A percentile compares a stretch with the other conserved stretches of the same genome.
Conservation (phyloP, 1,284 basidiomycete species). For the Irpex rosettiformis region DNA sequence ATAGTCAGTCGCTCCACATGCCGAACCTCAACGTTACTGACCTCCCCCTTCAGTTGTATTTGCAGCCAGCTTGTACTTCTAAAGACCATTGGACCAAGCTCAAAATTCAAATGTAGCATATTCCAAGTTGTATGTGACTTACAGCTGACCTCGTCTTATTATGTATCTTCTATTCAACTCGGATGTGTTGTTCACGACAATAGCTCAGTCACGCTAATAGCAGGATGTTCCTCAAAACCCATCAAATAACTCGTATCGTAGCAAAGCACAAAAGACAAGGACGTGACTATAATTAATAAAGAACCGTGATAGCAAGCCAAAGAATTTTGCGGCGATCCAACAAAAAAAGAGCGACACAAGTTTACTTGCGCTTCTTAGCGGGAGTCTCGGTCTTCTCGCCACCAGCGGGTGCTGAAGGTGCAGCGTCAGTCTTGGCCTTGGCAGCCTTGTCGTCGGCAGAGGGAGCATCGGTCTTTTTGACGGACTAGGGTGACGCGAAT, state of each 20-base stretch:
- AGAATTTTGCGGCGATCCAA: slow-evolving; percentile 1
- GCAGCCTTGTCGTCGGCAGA: slow-evolving; percentile 54
- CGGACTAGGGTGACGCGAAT: slow-evolving; percentile 37
- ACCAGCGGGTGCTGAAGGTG: slow-evolving; percentile 66
- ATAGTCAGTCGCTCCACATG: slow-evolving; percentile 62
- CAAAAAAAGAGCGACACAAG: slow-evolving; percentile 14
- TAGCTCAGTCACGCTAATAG: not conserved
- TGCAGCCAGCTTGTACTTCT: slow-evolving; percentile 86
- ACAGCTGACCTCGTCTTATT: not conserved
- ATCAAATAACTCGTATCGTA: slow-evolving; percentile 21
- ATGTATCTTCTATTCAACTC: not conserved
- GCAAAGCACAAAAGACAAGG: slow-evolving; percentile 20
- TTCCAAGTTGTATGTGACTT: not conserved
- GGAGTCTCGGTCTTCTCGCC: slow-evolving; percentile 59
- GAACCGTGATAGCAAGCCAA: slow-evolving; percentile 10
- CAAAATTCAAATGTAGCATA: not conserved
- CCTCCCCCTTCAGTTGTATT: slow-evolving; percentile 61
- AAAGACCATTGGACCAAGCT: slow-evolving; percentile 22
- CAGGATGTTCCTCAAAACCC: slow-evolving; percentile 23
- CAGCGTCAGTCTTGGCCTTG: slow-evolving; percentile 49
- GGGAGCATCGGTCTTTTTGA: slow-evolving; percentile 72
- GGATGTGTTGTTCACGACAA: not conserved
- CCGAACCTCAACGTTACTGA: slow-evolving; percentile 3
- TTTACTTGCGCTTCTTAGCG: slow-evolving; percentile 56
- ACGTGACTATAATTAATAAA: slow-evolving; percentile 8